These are phyloP conservation scores for Brassica hybrid DNA, from an alignment of 441 rosid species.

Conservation along the genomic window DNA sequence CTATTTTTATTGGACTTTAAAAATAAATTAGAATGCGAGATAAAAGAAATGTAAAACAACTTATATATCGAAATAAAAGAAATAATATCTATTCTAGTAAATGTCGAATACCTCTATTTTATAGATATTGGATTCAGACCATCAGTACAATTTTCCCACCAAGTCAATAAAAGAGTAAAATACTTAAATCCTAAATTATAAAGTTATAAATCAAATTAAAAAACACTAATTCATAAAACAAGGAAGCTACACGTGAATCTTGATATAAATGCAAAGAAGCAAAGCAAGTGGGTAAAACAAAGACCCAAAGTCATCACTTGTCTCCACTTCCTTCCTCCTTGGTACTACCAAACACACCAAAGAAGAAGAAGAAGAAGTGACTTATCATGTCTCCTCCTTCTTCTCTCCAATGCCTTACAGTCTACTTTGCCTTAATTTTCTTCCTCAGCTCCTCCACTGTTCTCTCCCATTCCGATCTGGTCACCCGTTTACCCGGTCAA, in stretches of 20 bases:
- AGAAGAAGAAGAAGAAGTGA: not conserved
- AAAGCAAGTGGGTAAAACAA: conserved; percentile 32
- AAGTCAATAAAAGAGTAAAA: not conserved
- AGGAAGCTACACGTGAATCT: conserved; percentile 24
- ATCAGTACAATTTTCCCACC: not conserved
- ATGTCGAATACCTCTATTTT: not conserved
- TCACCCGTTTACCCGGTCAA: conserved; percentile 79
- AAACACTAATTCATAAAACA: not conserved
- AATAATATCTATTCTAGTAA: too few species aligned
- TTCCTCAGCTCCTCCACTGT: conserved; percentile 18
- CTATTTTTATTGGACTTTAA: too few species aligned
- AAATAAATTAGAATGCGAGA: too few species aligned
- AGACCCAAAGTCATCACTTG: conserved; percentile 41
- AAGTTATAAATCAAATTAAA: not conserved
- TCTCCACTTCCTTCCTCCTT: conserved; percentile 23
- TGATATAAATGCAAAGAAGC: conserved; percentile 38
- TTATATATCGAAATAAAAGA: too few species aligned
- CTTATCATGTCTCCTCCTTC: conserved; percentile 25
- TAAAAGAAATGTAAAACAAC: not conserved
- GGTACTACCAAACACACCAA: conserved; percentile 13
- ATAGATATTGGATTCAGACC: not conserved
- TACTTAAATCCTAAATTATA: not conserved
- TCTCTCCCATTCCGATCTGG: conserved; percentile 46
- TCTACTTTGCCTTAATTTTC: conserved; percentile 55
- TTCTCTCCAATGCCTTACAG: conserved; percentile 47